Evolutionary conservation across 2,329 filamentous ascomycete genomes (phyloP).

Genomic region (Hypoxylon sp.): DNA sequence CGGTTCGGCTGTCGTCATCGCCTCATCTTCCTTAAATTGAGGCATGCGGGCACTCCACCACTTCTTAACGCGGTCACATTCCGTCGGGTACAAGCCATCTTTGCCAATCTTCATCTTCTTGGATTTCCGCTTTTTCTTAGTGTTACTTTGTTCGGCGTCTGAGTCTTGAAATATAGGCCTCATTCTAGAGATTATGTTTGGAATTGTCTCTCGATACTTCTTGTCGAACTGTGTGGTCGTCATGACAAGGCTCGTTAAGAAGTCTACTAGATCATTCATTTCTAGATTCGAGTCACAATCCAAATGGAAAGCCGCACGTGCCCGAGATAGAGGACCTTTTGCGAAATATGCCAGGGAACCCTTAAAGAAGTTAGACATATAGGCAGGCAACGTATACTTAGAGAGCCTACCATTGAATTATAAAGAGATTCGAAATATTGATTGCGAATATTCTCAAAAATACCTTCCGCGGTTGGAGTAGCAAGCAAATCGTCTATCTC

Average conservation of each 20-base stretch:
- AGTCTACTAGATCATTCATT: conserved; percentile 75
- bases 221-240: conserved; percentile 79
- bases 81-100: conserved; percentile 76
- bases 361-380: conserved; percentile 64
- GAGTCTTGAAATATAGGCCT: conserved; percentile 71
- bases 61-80: conserved; percentile 74
- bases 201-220: conserved; percentile 82
- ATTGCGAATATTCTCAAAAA: conserved; percentile 71
- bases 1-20: conserved; percentile 58
- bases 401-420: conserved; percentile 71
- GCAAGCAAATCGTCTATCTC: conserved; percentile 44
- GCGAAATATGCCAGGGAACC: conserved; percentile 87
- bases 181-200: conserved; percentile 71
- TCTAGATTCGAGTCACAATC: conserved; percentile 73
- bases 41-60: conserved; percentile 79
- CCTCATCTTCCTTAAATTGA: conserved; percentile 63
- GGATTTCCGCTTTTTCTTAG: conserved; percentile 66
- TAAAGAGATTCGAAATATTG: conserved; percentile 74
- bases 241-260: conserved; percentile 78
- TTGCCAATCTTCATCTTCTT: conserved; percentile 78
- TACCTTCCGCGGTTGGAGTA: conserved; percentile 64
- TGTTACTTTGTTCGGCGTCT: conserved; percentile 66
- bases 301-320: conserved; percentile 78
- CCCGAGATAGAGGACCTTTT: conserved; percentile 83
- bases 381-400: not conserved